Evolutionary conservation across 768 basidiomycete species (phyloP).

Genomic region (Pisolithus marmoratus): DNA sequence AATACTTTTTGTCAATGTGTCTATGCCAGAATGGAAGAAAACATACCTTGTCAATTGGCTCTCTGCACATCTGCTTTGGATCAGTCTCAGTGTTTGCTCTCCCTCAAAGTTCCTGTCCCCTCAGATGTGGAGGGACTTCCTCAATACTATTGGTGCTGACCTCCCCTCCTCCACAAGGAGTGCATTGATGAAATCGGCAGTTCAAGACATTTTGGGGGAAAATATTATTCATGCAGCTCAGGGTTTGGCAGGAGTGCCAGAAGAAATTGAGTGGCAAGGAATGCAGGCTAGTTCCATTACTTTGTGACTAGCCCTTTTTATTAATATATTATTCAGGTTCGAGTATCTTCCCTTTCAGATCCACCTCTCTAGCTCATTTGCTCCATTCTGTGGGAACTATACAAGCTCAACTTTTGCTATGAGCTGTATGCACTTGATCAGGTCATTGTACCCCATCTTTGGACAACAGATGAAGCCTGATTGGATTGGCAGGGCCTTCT

Average conservation of each 20-base stretch:
- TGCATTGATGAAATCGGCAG: not conserved
- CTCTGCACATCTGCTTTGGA: too few relatives aligned
- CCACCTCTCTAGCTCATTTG: not conserved
- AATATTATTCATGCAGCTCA: not conserved
- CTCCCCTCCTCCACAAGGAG: not conserved
- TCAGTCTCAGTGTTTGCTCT: too few relatives aligned
- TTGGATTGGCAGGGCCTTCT: not conserved
- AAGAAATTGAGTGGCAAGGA: not conserved
- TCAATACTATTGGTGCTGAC: too few relatives aligned
- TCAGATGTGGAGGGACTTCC: too few relatives aligned
- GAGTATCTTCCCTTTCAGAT: not conserved
- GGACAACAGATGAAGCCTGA: constrained; percentile 2
- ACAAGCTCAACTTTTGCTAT: not conserved
- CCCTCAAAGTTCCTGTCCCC: too few relatives aligned
- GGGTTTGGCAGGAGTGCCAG: not conserved
- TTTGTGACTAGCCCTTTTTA: not conserved
- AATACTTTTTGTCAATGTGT: too few relatives aligned
- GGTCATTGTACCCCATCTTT: not conserved
- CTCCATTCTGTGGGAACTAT: not conserved
- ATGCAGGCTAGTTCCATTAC: not conserved
- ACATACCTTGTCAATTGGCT: too few relatives aligned
- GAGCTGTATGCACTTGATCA: constrained; percentile 11
- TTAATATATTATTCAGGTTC: not conserved
- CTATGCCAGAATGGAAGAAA: too few relatives aligned
- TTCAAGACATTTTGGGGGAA: not conserved